Evolutionary conservation across 176 grass and related monocot genomes (phyloP), one percentile per base, ranked within the genome.

Genomic region (Secale cereale): DNA sequence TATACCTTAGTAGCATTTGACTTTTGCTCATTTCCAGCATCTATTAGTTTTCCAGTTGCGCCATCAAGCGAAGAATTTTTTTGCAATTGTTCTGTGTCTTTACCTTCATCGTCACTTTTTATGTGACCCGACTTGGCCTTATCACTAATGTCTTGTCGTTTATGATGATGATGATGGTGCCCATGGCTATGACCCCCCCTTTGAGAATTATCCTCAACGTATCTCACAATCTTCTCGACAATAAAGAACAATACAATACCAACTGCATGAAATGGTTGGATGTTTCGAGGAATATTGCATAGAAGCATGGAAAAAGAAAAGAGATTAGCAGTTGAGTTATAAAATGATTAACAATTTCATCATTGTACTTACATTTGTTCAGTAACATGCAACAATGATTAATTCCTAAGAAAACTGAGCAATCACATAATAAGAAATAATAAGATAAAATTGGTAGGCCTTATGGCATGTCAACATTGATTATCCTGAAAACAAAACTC

Each of bases 141-240:
- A 79, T 77, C 78, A 67, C 84, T 86, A 61, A 7, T 79, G 26
- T 88, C 79, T 57, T 88, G 67, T 16, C n/a, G 72, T 74, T 96
- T 99, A 87, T 82, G 83, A 65, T 86, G 86, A 70, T 94, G 95
- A 83, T 94, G 92, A 66, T 95, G 91, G 78, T 94, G 93, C 19
- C 89, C 95, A 89, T 93, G 84, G 50, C 70, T 70, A 54, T 78
- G 59, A 75, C 41, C 39, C 37, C 87, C 82, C 41, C 83, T 86
- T 62, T 64, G 75, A 82, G 91, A 94, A 88, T 94, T 90, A 54
- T 88, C 90, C 88, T 99, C 91, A 61, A 99, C 91, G 89, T 96
- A 99, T 83, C 97, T 94, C 52, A 99, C 93, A 69, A 99, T 91
- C 80, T 98, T 98, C 86, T 98, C 96, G 37, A 98, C 97, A 66